Evolutionary conservation across 2,329 filamentous ascomycete genomes (phyloP).

Genomic region (Fusarium sp.): DNA sequence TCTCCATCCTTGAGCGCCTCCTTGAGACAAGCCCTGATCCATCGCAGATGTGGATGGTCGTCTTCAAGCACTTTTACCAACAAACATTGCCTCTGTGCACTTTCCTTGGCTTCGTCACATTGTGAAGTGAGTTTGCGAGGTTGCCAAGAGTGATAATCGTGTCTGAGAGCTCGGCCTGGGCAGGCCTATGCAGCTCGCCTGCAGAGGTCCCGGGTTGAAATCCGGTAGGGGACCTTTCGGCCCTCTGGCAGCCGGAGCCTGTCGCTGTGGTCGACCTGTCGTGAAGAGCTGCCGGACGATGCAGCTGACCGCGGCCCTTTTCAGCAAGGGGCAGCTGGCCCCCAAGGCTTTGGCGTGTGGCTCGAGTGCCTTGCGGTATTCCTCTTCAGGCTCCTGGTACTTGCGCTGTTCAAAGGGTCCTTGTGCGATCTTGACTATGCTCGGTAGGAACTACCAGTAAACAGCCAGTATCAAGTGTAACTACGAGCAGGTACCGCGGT

Average conservation of each 20-base stretch:
- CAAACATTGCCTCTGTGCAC: not conserved
- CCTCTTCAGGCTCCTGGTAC: not conserved
- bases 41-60: not conserved
- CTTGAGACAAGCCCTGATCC: not conserved
- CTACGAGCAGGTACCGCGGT: too few species aligned
- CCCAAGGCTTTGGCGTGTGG: not conserved
- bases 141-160: not conserved
- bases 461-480: too few species aligned
- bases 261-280: too few species aligned
- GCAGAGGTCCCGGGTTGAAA: too few species aligned
- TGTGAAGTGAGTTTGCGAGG: not conserved
- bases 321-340: not conserved
- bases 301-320: too few species aligned
- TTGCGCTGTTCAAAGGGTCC: not conserved
- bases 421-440: not conserved
- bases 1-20: not conserved
- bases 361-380: not conserved
- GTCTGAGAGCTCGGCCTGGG: not conserved
- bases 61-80: not conserved
- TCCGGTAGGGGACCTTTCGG: too few species aligned
- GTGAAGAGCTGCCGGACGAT: too few species aligned
- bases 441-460: too few species aligned
- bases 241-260: too few species aligned
- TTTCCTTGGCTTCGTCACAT: not conserved
- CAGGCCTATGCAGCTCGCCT: too few species aligned